These are phyloP conservation scores for Citrus cavaleriei DNA, from an alignment of 345 rosid genomes.

Conservation along the genomic window DNA sequence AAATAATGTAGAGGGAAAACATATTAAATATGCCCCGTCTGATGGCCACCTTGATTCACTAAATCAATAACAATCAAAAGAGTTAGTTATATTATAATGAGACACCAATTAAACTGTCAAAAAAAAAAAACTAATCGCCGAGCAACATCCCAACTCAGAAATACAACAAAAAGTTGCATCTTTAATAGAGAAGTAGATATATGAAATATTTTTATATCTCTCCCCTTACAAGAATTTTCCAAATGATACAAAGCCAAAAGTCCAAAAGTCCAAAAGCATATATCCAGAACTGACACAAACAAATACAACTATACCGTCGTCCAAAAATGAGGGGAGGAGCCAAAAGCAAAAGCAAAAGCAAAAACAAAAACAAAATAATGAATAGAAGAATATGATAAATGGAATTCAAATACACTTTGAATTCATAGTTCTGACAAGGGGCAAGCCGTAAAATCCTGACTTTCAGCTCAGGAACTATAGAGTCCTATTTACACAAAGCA, in stretches of 20 bases:
- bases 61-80: too few species aligned
- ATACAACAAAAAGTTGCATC: too few species aligned
- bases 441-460: conserved; percentile 16
- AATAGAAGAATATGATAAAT: conserved; percentile 17
- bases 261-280: background rate
- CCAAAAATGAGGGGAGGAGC: background rate
- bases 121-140: too few species aligned
- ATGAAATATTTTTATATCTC: background rate
- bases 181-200: background rate
- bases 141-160: too few species aligned
- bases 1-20: too few species aligned
- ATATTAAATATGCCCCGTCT: too few species aligned
- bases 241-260: background rate
- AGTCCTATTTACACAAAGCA: conserved; percentile 28
- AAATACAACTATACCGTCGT: background rate
- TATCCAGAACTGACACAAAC: background rate
- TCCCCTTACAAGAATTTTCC: background rate
- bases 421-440: conserved; percentile 15
- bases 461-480: conserved; percentile 12
- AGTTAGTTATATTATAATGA: too few species aligned
- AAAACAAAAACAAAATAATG: background rate
- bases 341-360: background rate
- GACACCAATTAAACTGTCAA: too few species aligned
- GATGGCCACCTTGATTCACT: too few species aligned
- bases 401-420: conserved; percentile 24